Evolutionary conservation across 2,329 filamentous ascomycete species (phyloP).

Genomic region (Paraconiothyrium brasiliense): DNA sequence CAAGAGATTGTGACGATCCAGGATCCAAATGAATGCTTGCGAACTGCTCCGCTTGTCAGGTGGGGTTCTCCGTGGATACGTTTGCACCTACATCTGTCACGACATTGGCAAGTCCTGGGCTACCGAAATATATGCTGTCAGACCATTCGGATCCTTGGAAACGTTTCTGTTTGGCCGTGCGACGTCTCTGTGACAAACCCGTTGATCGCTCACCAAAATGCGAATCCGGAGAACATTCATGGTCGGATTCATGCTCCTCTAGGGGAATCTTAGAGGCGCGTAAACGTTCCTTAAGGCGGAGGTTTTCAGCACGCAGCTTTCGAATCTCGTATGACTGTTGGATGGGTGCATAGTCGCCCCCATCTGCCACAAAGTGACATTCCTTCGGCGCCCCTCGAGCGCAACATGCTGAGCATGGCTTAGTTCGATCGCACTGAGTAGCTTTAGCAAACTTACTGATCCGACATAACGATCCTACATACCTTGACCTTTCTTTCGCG

Average conservation of each 20-base stretch:
- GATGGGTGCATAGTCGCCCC: slow-evolving; percentile 57
- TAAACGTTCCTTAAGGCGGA: slow-evolving; percentile 55
- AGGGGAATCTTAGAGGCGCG: slow-evolving; percentile 44
- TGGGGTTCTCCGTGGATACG: slow-evolving; percentile 2
- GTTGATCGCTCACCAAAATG: slow-evolving; percentile 30
- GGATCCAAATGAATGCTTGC: slow-evolving; percentile 52
- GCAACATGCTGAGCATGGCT: slow-evolving; percentile 60
- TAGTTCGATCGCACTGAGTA: slow-evolving; percentile 58
- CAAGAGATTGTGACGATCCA: slow-evolving; percentile 48
- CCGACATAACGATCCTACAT: slow-evolving; percentile 17
- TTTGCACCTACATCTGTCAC: slow-evolving; percentile 54
- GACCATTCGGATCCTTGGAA: slow-evolving; percentile 53
- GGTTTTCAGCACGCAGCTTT: slow-evolving; percentile 57
- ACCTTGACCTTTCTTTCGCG: slow-evolving; percentile 61
- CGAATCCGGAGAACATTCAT: slow-evolving; percentile 31
- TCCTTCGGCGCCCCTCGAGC: slow-evolving; percentile 58
- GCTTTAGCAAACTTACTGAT: slow-evolving; percentile 12
- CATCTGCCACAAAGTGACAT: slow-evolving; percentile 58
- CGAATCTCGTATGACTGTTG: slow-evolving; percentile 59
- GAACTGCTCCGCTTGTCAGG: slow-evolving; percentile 49
- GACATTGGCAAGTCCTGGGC: slow-evolving; percentile 58
- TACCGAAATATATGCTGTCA: slow-evolving; percentile 61
- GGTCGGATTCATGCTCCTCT: slow-evolving; percentile 51
- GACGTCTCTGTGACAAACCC: slow-evolving; percentile 34
- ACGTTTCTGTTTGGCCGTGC: slow-evolving; percentile 42